Evolutionary conservation across 2,329 filamentous ascomycete species (phyloP), one percentile per base, ranked within the genome.

Genomic region (Samsoniella hepiali): DNA sequence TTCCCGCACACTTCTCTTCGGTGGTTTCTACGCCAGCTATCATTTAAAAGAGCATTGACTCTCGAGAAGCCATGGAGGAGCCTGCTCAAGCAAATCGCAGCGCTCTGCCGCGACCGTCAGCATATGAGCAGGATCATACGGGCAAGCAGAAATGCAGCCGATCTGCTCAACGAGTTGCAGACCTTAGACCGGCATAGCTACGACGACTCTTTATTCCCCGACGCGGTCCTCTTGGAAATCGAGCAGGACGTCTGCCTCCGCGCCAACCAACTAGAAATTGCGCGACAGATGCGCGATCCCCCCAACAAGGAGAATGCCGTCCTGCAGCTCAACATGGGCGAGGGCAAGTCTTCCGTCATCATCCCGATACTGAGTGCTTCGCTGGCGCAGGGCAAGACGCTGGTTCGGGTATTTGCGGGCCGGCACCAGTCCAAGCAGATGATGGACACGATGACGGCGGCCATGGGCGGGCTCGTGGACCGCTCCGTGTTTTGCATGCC

Each of bases 321-420:
- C 0, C 81, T 90, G 76, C 87, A 90, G 68, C 72, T 91, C 2
- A 90, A 89, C 66, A 91, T 91, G 88, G 88, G 88, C 0, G 82
- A 89, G 68, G 88, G 88, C 0, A 91, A 91, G 66, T 86, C 86
- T 0, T 88, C 88, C 0, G 84, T 90, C 1, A 91, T 93, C 56
- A 79, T 88, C 0, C 88, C 88, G 0, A 86, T 90, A 44, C 82
- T 88, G 0, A 83, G 83, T 0, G 74, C 82, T 0, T 72, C 77
- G 0, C 70, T 89, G 0, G 83, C 84, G 0, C 76, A 90, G 54
- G 75, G 77, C 0, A 68, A 72, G 0, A 77, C 72, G 4, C 73
- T 91, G 0, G 82, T 84, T 0, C 76, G 87, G 3, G 79, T 90
- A 0, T 72, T 91, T 1, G 85, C 89, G 0, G 80, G 82, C 0